A percentile compares a stretch with the other conserved stretches of the same genome.
phyloP scores from a whole-genome alignment of 139 green algal species.

The Chlamydomonas schloesseri region DNA sequence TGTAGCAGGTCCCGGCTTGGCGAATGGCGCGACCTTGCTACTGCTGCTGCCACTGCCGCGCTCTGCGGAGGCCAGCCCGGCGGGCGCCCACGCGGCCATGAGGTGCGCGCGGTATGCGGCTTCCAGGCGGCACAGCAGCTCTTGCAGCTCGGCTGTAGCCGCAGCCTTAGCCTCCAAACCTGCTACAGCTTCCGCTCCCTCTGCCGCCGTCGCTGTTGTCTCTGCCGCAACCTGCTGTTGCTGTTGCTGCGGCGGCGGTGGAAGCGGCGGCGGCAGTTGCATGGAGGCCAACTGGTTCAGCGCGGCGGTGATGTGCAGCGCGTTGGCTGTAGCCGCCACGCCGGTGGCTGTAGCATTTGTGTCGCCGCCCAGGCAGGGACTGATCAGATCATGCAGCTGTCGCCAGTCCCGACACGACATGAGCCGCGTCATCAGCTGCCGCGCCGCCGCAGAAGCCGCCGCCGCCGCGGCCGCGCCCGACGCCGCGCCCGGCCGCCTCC shows the following conservation, averaged over 20 bases:
- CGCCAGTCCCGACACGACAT: conserved; percentile 1
- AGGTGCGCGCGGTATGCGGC: background rate
- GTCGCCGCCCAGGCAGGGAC: too few relatives aligned
- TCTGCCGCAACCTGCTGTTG: too few relatives aligned
- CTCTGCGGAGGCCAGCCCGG: too few relatives aligned
- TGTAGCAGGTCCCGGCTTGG: background rate
- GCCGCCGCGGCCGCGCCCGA: background rate
- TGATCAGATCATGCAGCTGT: background rate
- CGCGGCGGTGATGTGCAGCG: conserved; percentile 13
- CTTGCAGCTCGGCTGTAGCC: background rate
- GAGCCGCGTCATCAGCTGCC: background rate
- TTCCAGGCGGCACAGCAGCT: background rate
- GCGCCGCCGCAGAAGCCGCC: background rate
- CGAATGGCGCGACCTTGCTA: background rate
- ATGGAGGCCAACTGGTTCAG: background rate
- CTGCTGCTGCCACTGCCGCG: background rate
- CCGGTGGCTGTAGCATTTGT: too few relatives aligned
- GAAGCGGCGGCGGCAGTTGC: background rate
- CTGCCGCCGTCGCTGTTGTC: too few relatives aligned
- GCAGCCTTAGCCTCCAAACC: too few relatives aligned
- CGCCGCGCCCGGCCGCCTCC: background rate
- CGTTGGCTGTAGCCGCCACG: background rate
- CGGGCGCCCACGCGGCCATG: background rate
- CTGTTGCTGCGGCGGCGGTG: too few relatives aligned
- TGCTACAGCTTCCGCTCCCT: too few relatives aligned